Conservation (phyloP, 495 filamentous ascomycete species). For the Neurospora cerealis region DNA sequence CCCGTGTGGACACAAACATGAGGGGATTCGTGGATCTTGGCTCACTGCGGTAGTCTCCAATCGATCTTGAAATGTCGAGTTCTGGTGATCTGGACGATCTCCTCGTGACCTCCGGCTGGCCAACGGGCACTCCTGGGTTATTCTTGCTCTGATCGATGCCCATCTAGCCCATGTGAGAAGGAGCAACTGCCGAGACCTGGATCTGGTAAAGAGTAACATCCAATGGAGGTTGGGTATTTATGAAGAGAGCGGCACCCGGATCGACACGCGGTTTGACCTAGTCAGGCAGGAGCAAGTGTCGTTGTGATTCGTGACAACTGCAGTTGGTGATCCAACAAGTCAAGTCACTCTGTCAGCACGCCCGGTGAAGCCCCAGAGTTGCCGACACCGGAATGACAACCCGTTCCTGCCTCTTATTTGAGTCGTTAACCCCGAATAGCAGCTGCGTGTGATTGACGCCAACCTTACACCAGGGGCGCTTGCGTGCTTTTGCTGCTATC, state of each 20-base stretch:
- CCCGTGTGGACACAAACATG: neutral
- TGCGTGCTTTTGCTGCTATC: conserved; percentile 1
- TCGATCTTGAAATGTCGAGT: neutral
- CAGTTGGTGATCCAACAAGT: neutral
- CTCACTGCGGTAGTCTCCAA: neutral
- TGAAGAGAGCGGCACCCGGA: neutral
- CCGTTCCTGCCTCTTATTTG: neutral
- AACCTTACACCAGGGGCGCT: neutral
- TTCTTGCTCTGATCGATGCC: neutral
- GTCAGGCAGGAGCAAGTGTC: neutral
- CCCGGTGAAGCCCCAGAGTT: neutral
- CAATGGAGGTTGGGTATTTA: neutral
- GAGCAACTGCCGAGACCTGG: neutral
- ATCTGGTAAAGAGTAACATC: neutral
- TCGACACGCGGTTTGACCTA: neutral
- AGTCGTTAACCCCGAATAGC: neutral
- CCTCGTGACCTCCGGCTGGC: neutral
- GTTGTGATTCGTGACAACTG: neutral
- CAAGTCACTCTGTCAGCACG: neutral
- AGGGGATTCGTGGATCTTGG: neutral
- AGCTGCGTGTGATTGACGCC: neutral
- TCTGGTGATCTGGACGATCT: neutral
- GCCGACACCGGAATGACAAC: neutral
- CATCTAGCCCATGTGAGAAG: neutral
- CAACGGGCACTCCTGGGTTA: neutral